Evolutionary conservation across 2,329 filamentous ascomycete species (phyloP).

Genomic region (Sclerotinia sclerotiorum): DNA sequence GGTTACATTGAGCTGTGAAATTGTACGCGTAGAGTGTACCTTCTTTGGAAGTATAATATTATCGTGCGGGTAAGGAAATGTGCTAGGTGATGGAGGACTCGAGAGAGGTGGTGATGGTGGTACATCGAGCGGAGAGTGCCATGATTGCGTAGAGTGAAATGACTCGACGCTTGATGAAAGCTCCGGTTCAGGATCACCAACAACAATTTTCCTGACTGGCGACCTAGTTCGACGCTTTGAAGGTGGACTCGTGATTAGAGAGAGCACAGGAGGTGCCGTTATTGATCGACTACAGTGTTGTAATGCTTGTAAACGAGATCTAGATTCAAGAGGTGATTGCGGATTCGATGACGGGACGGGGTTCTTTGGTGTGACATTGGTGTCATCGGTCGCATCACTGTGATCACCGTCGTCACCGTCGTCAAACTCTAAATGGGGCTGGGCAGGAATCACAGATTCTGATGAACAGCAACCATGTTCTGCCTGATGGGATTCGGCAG

Average conservation of each 20-base stretch:
- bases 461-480: neutral
- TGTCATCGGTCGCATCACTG: slow-evolving; percentile 37
- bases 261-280: slow-evolving; percentile 46
- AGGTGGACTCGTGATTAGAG: slow-evolving; percentile 46
- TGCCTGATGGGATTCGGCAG: neutral
- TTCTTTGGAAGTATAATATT: slow-evolving; percentile 43
- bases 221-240: slow-evolving; percentile 40
- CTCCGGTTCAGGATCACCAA: slow-evolving; percentile 38
- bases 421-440: slow-evolving; percentile 26
- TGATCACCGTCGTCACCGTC: slow-evolving; percentile 34
- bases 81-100: slow-evolving; percentile 43
- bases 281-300: slow-evolving; percentile 42
- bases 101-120: slow-evolving; percentile 49
- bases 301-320: slow-evolving; percentile 38
- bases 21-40: slow-evolving; percentile 38
- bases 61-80: slow-evolving; percentile 46
- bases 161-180: slow-evolving; percentile 54
- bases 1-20: slow-evolving; percentile 40
- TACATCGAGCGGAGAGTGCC: slow-evolving; percentile 47
- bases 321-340: slow-evolving; percentile 29
- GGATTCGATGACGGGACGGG: slow-evolving; percentile 27
- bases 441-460: neutral
- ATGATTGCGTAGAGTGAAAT: slow-evolving; percentile 55
- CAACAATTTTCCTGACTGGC: slow-evolving; percentile 30
- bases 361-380: slow-evolving; percentile 32